Percentiles rank a stretch among this genome's conserved stretches.
Conservation (phyloP, 495 filamentous ascomycete genomes). For the Talaromyces wortmannii region DNA sequence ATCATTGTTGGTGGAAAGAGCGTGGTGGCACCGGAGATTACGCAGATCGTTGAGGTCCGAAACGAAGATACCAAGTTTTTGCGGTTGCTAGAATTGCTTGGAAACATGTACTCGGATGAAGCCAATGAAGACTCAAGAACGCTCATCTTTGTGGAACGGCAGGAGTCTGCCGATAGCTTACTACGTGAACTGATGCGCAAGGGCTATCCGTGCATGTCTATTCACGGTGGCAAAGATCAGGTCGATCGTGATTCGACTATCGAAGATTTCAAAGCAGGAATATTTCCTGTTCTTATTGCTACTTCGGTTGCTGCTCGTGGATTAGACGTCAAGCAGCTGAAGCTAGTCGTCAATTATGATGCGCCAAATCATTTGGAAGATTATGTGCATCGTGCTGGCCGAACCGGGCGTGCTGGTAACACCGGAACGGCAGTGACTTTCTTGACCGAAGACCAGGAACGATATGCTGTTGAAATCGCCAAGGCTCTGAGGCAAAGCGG, state of each 20-base stretch:
- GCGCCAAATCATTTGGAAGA: slow-evolving; percentile 95
- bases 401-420: slow-evolving; percentile 92
- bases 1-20: slow-evolving; percentile 88
- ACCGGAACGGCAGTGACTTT: slow-evolving; percentile 94
- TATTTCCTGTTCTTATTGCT: slow-evolving; percentile 83
- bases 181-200: slow-evolving; percentile 76
- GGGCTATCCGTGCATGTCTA: slow-evolving; percentile 91
- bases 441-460: slow-evolving; percentile 83
- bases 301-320: slow-evolving; percentile 96
- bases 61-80: slow-evolving; percentile 79
- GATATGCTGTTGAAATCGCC: slow-evolving; percentile 81
- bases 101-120: slow-evolving; percentile 74
- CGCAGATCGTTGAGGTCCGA: slow-evolving; percentile 85
- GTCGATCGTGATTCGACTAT: slow-evolving; percentile 93
- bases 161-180: slow-evolving; percentile 86
- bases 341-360: slow-evolving; percentile 95
- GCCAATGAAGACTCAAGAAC: slow-evolving; percentile 78
- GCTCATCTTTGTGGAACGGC: slow-evolving; percentile 90
- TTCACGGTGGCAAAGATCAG: slow-evolving; percentile 95
- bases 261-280: slow-evolving; percentile 87
- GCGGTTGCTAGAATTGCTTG: slow-evolving; percentile 77
- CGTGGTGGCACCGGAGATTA: slow-evolving; percentile 91
- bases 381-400: slow-evolving; percentile 92
- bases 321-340: slow-evolving; percentile 93
- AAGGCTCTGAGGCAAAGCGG: slow-evolving; percentile 92